Conservation (phyloP, 441 rosid genomes). For the Gossypium aridum region DNA sequence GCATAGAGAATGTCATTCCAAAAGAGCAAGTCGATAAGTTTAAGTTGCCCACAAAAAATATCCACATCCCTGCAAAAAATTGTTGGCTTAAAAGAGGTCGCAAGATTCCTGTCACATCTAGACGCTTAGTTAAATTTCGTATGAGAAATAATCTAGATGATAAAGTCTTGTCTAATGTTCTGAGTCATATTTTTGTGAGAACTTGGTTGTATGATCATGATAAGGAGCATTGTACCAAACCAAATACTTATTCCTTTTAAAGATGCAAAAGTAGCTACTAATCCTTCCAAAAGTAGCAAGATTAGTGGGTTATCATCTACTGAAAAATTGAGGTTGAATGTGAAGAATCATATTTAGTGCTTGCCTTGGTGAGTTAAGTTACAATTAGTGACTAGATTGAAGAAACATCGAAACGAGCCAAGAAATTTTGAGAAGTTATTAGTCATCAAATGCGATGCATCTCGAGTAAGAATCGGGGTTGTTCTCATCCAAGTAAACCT, state of each 20-base stretch:
- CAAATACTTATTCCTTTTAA: too few species aligned
- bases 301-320: too few species aligned
- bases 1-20: background rate
- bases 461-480: background rate
- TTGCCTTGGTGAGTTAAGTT: too few species aligned
- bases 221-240: too few species aligned
- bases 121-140: background rate
- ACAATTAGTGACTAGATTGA: too few species aligned
- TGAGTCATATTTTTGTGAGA: too few species aligned
- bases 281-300: too few species aligned
- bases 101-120: background rate
- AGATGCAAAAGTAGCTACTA: too few species aligned
- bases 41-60: background rate
- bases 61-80: background rate
- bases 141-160: background rate
- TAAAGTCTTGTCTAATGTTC: background rate
- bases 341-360: too few species aligned
- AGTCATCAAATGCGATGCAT: background rate
- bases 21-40: background rate
- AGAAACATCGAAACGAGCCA: too few species aligned
- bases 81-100: background rate
- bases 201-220: too few species aligned
- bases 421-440: background rate
- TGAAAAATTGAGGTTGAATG: too few species aligned
- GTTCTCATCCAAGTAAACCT: background rate